These are phyloP conservation scores for Bidens hawaiensis DNA, from an alignment of 140 eudicot genomes.

Conservation along the genomic window DNA sequence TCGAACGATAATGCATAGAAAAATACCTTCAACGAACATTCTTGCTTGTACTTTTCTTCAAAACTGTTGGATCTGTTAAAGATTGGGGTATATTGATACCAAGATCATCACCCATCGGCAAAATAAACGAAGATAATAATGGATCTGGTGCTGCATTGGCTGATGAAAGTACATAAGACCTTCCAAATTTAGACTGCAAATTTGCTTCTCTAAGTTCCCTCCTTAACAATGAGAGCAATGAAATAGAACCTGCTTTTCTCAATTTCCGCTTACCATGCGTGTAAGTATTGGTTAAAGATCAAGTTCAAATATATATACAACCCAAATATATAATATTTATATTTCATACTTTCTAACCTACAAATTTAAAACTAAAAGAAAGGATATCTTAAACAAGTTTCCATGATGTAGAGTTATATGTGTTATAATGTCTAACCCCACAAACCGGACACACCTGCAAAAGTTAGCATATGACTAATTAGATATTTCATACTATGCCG, in stretches of 20 bases:
- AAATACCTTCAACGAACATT: conserved; percentile 51
- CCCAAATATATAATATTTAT: neutral
- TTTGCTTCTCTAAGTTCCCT: conserved; percentile 88
- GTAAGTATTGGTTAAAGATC: conserved; percentile 67
- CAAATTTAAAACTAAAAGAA: conserved; percentile 15
- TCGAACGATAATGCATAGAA: neutral
- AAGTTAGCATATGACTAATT: neutral
- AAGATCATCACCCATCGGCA: conserved; percentile 76
- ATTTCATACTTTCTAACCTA: neutral
- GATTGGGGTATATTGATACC: conserved; percentile 47
- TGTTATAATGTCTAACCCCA: conserved; percentile 89
- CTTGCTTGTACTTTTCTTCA: conserved; percentile 47
- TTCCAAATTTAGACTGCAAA: conserved; percentile 83
- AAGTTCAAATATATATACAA: neutral
- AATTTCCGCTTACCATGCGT: conserved; percentile 90
- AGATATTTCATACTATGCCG: neutral
- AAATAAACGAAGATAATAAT: too few relatives aligned
- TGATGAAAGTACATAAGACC: conserved; percentile 58
- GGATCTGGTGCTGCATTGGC: conserved; percentile 78
- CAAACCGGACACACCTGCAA: conserved; percentile 96
- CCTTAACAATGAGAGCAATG: conserved; percentile 81
- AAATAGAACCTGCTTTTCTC: conserved; percentile 68
- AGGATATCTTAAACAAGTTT: conserved; percentile 93
- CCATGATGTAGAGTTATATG: conserved; percentile 97
- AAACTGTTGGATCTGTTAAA: conserved; percentile 38